phyloP scores from a whole-genome alignment of 73 alveolate genomes.

The Paraurostyla sp. region DNA sequence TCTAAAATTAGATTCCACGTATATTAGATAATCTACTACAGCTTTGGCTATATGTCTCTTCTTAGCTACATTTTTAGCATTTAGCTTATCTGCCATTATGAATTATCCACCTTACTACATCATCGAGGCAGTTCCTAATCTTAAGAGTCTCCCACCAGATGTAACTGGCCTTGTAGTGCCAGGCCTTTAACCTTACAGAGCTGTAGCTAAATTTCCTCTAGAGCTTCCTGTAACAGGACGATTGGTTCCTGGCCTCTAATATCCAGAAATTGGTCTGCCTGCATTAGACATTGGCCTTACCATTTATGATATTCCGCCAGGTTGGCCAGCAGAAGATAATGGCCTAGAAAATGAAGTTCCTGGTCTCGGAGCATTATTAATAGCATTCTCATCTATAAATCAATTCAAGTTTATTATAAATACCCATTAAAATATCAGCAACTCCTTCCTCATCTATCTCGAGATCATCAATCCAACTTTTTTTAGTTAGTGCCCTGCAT shows the following conservation, averaged over 20 bases:
- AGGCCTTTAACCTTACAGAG: constrained; percentile 78
- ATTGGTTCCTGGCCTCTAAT: constrained; percentile 98
- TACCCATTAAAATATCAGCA: constrained; percentile 88
- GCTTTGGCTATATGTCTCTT: constrained; percentile 97
- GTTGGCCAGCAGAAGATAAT: constrained; percentile 65
- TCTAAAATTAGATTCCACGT: constrained; percentile 96
- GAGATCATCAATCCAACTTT: constrained; percentile 96
- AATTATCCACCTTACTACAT: constrained; percentile 80
- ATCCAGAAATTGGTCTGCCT: constrained; percentile 99
- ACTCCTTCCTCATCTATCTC: constrained; percentile 96
- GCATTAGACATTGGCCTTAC: constrained; percentile 98
- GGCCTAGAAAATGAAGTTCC: constrained; percentile 97
- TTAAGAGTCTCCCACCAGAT: constrained; percentile 89
- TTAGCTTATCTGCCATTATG: constrained; percentile 93
- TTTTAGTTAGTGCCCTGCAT: constrained; percentile 93
- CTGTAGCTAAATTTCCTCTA: constrained; percentile 81
- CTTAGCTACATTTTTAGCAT: constrained; percentile 92
- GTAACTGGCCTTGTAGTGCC: constrained; percentile 90
- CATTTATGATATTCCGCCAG: constrained; percentile 79
- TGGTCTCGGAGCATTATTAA: constrained; percentile 97
- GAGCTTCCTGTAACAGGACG: constrained; percentile 84
- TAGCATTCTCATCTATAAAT: constrained; percentile 93
- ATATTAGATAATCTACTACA: constrained; percentile 96
- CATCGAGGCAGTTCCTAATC: constrained; percentile 99
- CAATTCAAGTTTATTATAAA: constrained; percentile 60